Conservation (phyloP, 495 filamentous ascomycete species). For the Glarea lozoyensis region DNA sequence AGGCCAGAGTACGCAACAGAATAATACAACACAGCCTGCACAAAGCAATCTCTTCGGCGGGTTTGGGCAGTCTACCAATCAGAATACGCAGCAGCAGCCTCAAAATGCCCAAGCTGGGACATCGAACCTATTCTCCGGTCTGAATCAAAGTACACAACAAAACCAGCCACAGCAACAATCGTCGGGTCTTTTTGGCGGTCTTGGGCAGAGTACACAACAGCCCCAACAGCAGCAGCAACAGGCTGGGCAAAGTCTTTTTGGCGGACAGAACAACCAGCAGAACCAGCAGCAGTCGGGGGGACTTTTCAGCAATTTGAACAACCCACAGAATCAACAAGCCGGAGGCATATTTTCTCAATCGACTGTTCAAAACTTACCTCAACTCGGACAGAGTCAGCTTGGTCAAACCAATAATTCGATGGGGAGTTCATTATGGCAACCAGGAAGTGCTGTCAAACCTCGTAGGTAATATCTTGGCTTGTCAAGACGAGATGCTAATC, state of each 20-base stretch:
- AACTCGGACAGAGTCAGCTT: conserved; percentile 21
- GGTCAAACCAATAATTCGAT: too few relatives aligned
- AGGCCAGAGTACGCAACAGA: conserved; percentile 17
- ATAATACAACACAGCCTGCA: too few relatives aligned
- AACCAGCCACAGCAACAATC: conserved; percentile 15
- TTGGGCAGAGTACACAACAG: conserved; percentile 31
- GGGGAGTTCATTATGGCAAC: conserved; percentile 34
- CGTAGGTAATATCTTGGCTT: conserved; percentile 10
- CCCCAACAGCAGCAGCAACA: conserved; percentile 22
- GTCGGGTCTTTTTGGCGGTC: conserved; percentile 36
- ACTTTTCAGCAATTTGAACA: conserved; percentile 8
- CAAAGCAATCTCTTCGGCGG: too few relatives aligned
- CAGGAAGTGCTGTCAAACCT: conserved; percentile 15
- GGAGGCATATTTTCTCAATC: conserved; percentile 21
- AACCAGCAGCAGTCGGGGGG: conserved; percentile 19
- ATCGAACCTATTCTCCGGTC: conserved; percentile 15
- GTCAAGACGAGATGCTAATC: background rate
- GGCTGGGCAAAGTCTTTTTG: conserved; percentile 1
- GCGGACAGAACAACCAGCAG: conserved; percentile 28
- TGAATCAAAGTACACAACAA: conserved; percentile 18
- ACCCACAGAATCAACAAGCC: conserved; percentile 6
- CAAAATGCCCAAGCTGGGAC: conserved; percentile 20
- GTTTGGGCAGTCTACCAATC: too few relatives aligned
- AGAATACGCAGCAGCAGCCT: conserved; percentile 22
- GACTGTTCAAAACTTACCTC: conserved; percentile 27